Base-by-base conservation (phyloP, 495 filamentous ascomycete species). In the Annulohypoxylon stygium region DNA sequence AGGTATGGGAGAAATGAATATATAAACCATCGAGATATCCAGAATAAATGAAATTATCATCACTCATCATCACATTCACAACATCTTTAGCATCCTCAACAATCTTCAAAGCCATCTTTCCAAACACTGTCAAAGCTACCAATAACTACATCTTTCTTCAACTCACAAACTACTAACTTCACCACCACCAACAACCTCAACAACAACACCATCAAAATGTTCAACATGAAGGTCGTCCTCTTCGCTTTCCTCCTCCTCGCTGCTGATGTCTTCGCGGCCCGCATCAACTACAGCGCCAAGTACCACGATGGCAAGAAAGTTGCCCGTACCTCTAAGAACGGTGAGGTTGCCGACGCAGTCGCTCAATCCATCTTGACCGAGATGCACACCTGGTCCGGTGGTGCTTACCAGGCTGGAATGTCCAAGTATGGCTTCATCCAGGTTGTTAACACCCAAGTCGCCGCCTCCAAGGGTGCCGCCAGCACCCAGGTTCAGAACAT, bases 371-470 rank as follows among this genome's bases (percentile, higher is more conserved):
- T 45, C 14, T 3, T 45, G 3, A 12, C n/a, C 2, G 14, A 16
- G 3, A 45, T 45, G 41, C 14, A 16, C 41, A 45, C 41, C n/a
- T 45, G 41, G 41, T 45, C 41, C 41, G 41, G 41, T 7, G 41
- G 41, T 7, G 14, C 14, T 4, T 45, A 45, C 14, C 41, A 16
- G 14, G 41, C 41, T 16, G 41, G 14, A 4, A 8, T 45, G 12
- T 45, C 41, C 41, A 45, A 45, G 41, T 45, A 45, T n/a, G 41
- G 41, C 41, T 45, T 45, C 41, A 16, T 45, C 41, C 41, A 45
- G 41, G 7, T 45, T n/a, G 7, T 7, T 4, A 45, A 45, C 41
- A 7, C 41, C n/a, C 41, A 45, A 16, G 41, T 45, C 0, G 41
- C 41, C 41, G 14, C 41, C 4, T 45, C 41, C 2, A 45, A 45